A percentile compares a stretch with the other conserved stretches of the same genome.
Evolutionary conservation across 441 rosid genomes (phyloP).

Genomic region (Gossypium aridum): DNA sequence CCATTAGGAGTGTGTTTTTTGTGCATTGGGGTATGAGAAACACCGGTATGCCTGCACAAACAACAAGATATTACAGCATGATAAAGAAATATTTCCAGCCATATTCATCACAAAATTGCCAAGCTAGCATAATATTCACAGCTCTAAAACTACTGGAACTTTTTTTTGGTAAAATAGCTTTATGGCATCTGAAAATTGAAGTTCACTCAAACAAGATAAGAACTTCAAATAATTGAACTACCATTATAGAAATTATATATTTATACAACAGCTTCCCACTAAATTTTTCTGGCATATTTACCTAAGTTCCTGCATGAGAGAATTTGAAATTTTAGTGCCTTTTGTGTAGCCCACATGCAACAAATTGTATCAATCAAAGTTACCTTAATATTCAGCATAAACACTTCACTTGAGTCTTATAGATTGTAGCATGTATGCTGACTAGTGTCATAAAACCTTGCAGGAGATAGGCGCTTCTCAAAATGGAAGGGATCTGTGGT

Average conservation of each 20-base stretch:
- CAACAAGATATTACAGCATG: not conserved
- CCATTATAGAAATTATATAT: not conserved
- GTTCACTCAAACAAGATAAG: slow-evolving; percentile 7
- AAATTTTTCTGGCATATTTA: slow-evolving; percentile 1
- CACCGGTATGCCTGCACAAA: not conserved
- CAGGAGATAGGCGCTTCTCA: slow-evolving; percentile 98
- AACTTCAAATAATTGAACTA: not conserved
- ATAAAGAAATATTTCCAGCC: slow-evolving; percentile 3
- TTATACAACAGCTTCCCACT: not conserved
- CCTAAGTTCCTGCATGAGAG: not conserved
- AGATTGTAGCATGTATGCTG: slow-evolving; percentile 3
- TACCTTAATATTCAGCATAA: slow-evolving; percentile 5
- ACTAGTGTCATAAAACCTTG: slow-evolving; percentile 17
- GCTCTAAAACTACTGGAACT: not conserved
- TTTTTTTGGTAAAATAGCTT: not conserved
- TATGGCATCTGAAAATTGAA: not conserved
- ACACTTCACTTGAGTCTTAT: slow-evolving; percentile 1
- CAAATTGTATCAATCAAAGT: not conserved
- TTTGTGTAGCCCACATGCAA: not conserved
- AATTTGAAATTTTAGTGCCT: not conserved
- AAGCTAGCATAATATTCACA: not conserved
- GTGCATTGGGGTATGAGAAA: not conserved
- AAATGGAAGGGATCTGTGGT: slow-evolving; percentile 99
- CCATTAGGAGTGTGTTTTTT: not conserved
- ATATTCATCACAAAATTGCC: not conserved